Evolutionary conservation across 176 grass and related monocot species (phyloP).

Genomic region (Saccharum spontaneum): DNA sequence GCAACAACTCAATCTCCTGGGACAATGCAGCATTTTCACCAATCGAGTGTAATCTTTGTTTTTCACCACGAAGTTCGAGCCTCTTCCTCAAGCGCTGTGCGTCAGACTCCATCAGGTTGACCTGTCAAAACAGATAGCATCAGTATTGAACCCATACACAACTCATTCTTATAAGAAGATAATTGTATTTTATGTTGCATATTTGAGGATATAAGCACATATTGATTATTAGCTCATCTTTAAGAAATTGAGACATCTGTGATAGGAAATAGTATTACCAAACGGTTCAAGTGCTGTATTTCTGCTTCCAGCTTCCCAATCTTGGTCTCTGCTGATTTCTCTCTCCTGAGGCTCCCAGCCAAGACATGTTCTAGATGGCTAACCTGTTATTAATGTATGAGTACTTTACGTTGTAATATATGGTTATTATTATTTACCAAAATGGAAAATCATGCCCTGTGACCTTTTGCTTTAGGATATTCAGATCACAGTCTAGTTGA

Average conservation of each 20-base stretch:
- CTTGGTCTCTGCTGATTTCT: constrained; percentile 64
- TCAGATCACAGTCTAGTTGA: constrained; percentile 44
- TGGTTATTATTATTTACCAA: constrained; percentile 16
- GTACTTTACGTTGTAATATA: not conserved
- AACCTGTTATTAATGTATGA: constrained; percentile 51
- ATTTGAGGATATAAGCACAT: constrained; percentile 14
- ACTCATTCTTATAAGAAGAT: not conserved
- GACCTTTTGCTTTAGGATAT: constrained; percentile 68
- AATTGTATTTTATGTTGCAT: not conserved
- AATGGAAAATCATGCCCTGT: constrained; percentile 9
- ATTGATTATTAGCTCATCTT: not conserved
- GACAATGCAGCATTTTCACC: constrained; percentile 69
- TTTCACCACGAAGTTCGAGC: constrained; percentile 61
- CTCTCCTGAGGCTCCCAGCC: constrained; percentile 78
- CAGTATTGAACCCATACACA: not conserved
- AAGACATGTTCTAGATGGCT: constrained; percentile 71
- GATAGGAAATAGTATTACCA: constrained; percentile 56
- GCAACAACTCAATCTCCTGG: constrained; percentile 61
- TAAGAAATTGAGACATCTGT: not conserved
- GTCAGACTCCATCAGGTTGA: constrained; percentile 73
- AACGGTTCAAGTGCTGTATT: constrained; percentile 73
- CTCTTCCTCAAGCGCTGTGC: constrained; percentile 42
- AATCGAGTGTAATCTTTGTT: constrained; percentile 52
- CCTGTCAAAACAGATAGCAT: constrained; percentile 41
- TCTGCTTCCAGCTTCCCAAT: constrained; percentile 68